A percentile compares a stretch with the other conserved stretches of the same genome.
These are phyloP conservation scores for Fragosphaeria purpurea DNA, from an alignment of 2,329 filamentous ascomycete genomes.

Conservation along the genomic window DNA sequence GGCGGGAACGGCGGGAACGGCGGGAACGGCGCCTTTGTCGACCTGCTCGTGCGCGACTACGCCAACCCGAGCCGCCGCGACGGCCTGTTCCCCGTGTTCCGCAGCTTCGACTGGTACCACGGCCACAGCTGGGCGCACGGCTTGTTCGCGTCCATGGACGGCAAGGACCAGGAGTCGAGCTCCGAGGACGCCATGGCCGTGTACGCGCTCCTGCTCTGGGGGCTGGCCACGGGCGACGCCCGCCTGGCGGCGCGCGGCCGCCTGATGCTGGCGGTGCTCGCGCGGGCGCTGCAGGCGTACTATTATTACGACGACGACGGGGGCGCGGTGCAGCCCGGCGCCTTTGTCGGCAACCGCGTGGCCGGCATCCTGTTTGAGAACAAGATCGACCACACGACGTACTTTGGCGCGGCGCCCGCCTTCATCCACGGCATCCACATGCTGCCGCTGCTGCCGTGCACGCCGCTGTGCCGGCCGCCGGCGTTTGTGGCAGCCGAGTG, in stretches of 20 bases:
- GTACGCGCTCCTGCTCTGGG: constrained; percentile 94
- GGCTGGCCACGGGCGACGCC: constrained; percentile 60
- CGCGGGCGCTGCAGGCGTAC: constrained; percentile 65
- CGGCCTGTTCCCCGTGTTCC: constrained; percentile 67
- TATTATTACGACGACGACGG: constrained; percentile 60
- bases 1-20: background rate
- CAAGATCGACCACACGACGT: constrained; percentile 88
- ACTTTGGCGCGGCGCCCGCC: constrained; percentile 66
- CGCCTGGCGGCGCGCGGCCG: constrained; percentile 74
- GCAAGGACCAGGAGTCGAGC: constrained; percentile 77
- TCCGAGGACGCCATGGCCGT: constrained; percentile 83
- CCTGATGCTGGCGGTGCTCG: constrained; percentile 71
- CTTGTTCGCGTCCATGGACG: constrained; percentile 58
- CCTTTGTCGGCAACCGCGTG: constrained; percentile 74
- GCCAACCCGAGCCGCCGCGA: constrained; percentile 67
- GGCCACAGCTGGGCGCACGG: constrained; percentile 92
- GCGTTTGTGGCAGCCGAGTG: constrained; percentile 76
- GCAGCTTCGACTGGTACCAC: constrained; percentile 87
- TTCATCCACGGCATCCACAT: constrained; percentile 74
- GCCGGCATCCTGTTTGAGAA: constrained; percentile 77
- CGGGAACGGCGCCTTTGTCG: constrained; percentile 68
- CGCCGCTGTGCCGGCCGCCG: constrained; percentile 53
- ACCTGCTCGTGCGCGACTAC: constrained; percentile 71
- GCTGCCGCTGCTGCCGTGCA: constrained; percentile 63
- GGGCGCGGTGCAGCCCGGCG: constrained; percentile 47